A percentile compares a stretch with the other conserved stretches of the same genome.
Evolutionary conservation across 2,329 filamentous ascomycete genomes (phyloP).

Genomic region (Bipolaris zeicola): DNA sequence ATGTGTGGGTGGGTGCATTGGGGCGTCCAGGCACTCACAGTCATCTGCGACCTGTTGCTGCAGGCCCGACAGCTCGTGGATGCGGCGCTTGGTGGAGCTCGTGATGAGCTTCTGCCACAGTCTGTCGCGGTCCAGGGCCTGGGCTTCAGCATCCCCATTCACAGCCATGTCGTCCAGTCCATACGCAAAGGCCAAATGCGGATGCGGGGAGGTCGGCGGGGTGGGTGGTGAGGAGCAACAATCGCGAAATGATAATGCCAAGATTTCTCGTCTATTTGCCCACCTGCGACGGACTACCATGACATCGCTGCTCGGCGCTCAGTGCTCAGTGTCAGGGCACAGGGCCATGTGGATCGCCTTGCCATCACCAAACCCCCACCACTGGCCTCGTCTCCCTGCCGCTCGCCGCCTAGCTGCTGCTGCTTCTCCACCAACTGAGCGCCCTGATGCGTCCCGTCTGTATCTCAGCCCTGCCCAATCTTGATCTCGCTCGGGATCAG

Average conservation of each 20-base stretch:
- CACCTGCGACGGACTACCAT: conserved; percentile 1
- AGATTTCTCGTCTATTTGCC: conserved; percentile 29
- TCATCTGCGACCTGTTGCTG: conserved; percentile 52
- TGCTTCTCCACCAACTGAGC: conserved; percentile 12
- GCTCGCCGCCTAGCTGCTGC: conserved; percentile 4
- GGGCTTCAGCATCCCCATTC: conserved; percentile 42
- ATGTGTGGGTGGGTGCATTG: not conserved
- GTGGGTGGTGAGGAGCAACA: conserved; percentile 23
- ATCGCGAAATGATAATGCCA: conserved; percentile 13
- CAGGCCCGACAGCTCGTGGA: conserved; percentile 52
- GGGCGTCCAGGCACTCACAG: conserved; percentile 43
- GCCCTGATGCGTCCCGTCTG: conserved; percentile 43
- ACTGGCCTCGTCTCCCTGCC: conserved; percentile 5
- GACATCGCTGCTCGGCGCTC: conserved; percentile 21
- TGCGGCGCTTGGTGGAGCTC: conserved; percentile 57
- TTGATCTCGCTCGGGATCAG: conserved; percentile 45
- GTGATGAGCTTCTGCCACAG: conserved; percentile 52
- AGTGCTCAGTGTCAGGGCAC: not conserved
- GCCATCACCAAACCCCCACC: conserved; percentile 11
- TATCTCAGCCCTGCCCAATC: conserved; percentile 33
- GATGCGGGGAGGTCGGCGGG: conserved; percentile 36
- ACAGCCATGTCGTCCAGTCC: conserved; percentile 45
- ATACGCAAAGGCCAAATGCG: conserved; percentile 33
- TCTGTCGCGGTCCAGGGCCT: conserved; percentile 41
- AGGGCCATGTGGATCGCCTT: conserved; percentile 21